A percentile compares a stretch with the other conserved stretches of the same genome.
Evolutionary conservation across 306 rosid genomes (phyloP).

Genomic region (Benincasa hispida): DNA sequence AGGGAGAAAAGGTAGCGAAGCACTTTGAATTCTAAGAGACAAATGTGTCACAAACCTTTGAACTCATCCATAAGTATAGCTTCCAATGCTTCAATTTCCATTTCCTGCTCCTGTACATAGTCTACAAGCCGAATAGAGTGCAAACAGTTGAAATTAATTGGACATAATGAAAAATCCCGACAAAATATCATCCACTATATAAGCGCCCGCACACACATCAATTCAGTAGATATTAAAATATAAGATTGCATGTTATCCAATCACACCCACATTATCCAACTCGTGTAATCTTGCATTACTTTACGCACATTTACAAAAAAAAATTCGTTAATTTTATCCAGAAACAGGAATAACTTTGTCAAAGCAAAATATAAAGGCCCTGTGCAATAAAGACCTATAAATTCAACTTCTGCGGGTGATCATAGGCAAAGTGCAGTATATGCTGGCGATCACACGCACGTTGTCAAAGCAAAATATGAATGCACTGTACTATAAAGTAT

Average conservation of each 20-base stretch:
- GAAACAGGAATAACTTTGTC: neutral
- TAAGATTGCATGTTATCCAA: neutral
- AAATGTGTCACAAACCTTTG: slow-evolving; percentile 42
- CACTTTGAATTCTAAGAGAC: neutral
- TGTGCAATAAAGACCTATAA: no score
- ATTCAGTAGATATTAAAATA: neutral
- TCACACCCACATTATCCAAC: neutral
- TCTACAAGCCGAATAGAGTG: slow-evolving; percentile 24
- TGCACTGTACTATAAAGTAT: no score
- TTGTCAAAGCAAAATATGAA: neutral
- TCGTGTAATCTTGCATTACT: neutral
- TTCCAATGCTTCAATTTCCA: slow-evolving; percentile 97
- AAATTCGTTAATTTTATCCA: neutral
- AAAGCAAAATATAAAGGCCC: neutral
- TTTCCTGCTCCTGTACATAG: slow-evolving; percentile 72
- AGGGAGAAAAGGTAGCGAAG: neutral
- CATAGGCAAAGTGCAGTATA: no score
- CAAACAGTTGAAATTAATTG: neutral
- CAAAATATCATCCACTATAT: neutral
- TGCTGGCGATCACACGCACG: neutral
- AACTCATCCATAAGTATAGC: slow-evolving; percentile 96
- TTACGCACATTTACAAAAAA: neutral
- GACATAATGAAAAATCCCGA: neutral
- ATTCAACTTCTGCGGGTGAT: no score
- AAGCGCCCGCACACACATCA: neutral